These are phyloP conservation scores for Emmonsiellopsis sp. DNA, from an alignment of 2,329 filamentous ascomycete genomes.

Conservation along the genomic window DNA sequence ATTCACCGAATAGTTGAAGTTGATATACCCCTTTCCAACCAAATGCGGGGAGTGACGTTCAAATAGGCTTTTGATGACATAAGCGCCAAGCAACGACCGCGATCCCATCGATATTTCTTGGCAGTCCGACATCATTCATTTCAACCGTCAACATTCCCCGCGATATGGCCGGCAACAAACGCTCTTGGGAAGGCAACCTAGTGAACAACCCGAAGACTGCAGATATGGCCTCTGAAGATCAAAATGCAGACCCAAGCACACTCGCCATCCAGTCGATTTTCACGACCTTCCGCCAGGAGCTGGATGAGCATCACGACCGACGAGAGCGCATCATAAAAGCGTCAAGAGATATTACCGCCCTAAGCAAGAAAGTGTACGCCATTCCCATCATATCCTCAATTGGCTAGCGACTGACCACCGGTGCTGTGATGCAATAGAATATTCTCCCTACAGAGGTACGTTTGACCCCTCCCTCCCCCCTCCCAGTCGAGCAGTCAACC, in stretches of 20 bases:
- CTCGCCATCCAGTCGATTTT: constrained; percentile 62
- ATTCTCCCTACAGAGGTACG: constrained; percentile 71
- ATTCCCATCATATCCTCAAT: neutral
- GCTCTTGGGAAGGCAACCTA: constrained; percentile 29
- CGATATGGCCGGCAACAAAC: constrained; percentile 28
- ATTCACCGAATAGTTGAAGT: neutral
- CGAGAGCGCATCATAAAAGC: constrained; percentile 84
- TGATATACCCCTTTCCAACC: neutral
- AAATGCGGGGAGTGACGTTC: neutral
- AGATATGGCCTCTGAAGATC: neutral
- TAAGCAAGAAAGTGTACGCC: constrained; percentile 90
- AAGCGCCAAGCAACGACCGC: neutral
- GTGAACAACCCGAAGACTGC: constrained; percentile 11
- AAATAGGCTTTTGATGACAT: neutral
- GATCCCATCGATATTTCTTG: neutral
- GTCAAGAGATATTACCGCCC: constrained; percentile 81
- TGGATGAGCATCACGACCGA: constrained; percentile 91
- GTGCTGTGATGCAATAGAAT: constrained; percentile 47
- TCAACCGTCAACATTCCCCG: neutral
- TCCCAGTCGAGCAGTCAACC: constrained; percentile 17
- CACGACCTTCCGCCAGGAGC: constrained; percentile 70
- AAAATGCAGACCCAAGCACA: constrained; percentile 10
- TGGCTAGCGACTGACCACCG: constrained; percentile 11
- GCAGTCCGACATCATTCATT: neutral
- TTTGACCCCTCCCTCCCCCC: neutral